Percentiles rank a stretch among this genome's conserved stretches.
Conservation (phyloP, 176 grass and related monocot species). For the Lolium perenne region DNA sequence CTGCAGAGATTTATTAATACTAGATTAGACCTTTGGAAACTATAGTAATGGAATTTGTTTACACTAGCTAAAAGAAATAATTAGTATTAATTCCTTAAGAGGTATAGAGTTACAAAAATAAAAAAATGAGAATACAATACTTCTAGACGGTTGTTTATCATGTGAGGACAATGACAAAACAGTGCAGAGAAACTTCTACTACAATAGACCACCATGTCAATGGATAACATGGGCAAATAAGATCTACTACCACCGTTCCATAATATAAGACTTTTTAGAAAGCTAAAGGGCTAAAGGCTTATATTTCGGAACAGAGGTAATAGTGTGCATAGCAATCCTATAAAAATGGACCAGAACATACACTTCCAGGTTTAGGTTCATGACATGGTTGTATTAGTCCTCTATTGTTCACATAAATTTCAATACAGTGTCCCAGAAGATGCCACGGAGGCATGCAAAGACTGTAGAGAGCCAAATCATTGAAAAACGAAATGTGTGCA, state of each 20-base stretch:
- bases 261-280: no score
- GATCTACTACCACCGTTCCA: background rate
- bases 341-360: slow-evolving; percentile 27
- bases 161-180: slow-evolving; percentile 21
- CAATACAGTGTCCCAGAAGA: background rate
- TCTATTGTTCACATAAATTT: background rate
- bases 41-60: background rate
- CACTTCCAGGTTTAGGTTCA: slow-evolving; percentile 5
- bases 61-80: background rate
- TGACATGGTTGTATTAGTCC: background rate
- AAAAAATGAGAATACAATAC: background rate
- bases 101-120: background rate
- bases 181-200: background rate
- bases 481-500: background rate
- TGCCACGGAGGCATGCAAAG: background rate
- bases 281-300: no score
- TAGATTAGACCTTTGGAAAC: slow-evolving; percentile 37
- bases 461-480: background rate
- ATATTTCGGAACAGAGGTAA: no score
- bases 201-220: background rate
- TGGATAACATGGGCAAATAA: background rate
- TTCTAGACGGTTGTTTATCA: slow-evolving; percentile 11
- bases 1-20: slow-evolving; percentile 46
- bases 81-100: slow-evolving; percentile 12
- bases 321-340: background rate